Percentiles rank a stretch among this genome's conserved stretches.
phyloP scores from a whole-genome alignment of 768 basidiomycete species.

The Pleurotus cornucopiae region DNA sequence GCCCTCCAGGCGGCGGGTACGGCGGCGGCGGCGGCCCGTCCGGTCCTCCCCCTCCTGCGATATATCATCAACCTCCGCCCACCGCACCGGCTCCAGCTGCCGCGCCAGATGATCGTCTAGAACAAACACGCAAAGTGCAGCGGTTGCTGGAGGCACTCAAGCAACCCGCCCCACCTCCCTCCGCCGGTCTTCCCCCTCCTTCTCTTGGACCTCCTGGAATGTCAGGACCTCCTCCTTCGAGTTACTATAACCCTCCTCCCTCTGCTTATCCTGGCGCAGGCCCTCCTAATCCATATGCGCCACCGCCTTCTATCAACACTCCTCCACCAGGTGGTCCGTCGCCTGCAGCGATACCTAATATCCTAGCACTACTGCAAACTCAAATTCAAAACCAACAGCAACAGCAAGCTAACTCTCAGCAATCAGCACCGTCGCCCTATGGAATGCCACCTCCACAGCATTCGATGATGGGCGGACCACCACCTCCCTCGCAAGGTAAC shows the following conservation, averaged over 20 bases:
- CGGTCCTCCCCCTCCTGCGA: slow-evolving; percentile 11
- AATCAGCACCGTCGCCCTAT: slow-evolving; percentile 6
- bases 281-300: slow-evolving; percentile 23
- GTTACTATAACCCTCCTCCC: slow-evolving; percentile 14
- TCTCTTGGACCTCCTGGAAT: slow-evolving; percentile 24
- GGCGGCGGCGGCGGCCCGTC: slow-evolving; percentile 12
- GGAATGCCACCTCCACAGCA: slow-evolving; percentile 38
- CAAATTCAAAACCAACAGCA: slow-evolving; percentile 56
- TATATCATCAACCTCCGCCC: slow-evolving; percentile 23
- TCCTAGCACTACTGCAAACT: slow-evolving; percentile 71
- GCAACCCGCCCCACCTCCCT: slow-evolving; percentile 46
- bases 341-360: slow-evolving; percentile 25
- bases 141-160: slow-evolving; percentile 80
- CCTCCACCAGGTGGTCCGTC: slow-evolving; percentile 30
- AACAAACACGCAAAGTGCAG: slow-evolving; percentile 85
- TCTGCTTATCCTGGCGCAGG: slow-evolving; percentile 26
- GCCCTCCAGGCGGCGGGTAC: slow-evolving; percentile 23
- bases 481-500: slow-evolving; percentile 32
- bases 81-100: slow-evolving; percentile 13
- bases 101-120: slow-evolving; percentile 73
- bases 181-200: slow-evolving; percentile 27
- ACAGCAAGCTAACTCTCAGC: slow-evolving; percentile 27
- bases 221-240: slow-evolving; percentile 42
- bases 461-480: slow-evolving; percentile 40
- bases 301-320: slow-evolving; percentile 24